These are phyloP conservation scores for Epichloe scottii DNA, from an alignment of 2,329 filamentous ascomycete species.

Conservation along the genomic window DNA sequence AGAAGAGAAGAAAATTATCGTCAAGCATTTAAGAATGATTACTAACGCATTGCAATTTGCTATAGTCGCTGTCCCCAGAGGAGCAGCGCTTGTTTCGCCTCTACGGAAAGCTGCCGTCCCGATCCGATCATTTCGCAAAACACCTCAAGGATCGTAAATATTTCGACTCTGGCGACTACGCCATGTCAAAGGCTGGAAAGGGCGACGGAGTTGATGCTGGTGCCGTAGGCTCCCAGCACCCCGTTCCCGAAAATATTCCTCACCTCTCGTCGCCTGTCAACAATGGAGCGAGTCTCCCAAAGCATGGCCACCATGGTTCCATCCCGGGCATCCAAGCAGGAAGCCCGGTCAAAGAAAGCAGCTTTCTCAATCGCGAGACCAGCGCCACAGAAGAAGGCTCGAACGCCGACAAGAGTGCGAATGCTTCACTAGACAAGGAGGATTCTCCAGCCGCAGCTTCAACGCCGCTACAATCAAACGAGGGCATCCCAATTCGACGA, in stretches of 20 bases:
- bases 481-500: conserved; percentile 52
- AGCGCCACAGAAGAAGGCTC: conserved; percentile 44
- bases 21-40: background rate
- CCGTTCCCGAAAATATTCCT: conserved; percentile 87
- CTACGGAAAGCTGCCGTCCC: conserved; percentile 94
- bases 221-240: conserved; percentile 87
- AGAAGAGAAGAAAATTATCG: background rate
- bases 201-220: conserved; percentile 88
- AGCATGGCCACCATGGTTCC: conserved; percentile 26
- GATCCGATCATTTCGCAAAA: conserved; percentile 93
- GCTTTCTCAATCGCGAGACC: conserved; percentile 72
- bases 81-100: conserved; percentile 94
- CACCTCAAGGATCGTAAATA: conserved; percentile 99
- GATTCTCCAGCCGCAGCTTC: conserved; percentile 23
- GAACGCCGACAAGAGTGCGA: background rate
- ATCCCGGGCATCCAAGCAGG: conserved; percentile 45
- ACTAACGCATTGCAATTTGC: background rate
- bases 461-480: conserved; percentile 13
- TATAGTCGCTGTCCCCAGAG: conserved; percentile 77
- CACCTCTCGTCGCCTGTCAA: conserved; percentile 62
- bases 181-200: conserved; percentile 94
- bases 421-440: conserved; percentile 19
- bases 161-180: conserved; percentile 94
- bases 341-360: conserved; percentile 84
- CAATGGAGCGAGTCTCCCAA: conserved; percentile 18